Base-by-base conservation (phyloP, 169 alveolate genomes). In the Babesia caballi region DNA sequence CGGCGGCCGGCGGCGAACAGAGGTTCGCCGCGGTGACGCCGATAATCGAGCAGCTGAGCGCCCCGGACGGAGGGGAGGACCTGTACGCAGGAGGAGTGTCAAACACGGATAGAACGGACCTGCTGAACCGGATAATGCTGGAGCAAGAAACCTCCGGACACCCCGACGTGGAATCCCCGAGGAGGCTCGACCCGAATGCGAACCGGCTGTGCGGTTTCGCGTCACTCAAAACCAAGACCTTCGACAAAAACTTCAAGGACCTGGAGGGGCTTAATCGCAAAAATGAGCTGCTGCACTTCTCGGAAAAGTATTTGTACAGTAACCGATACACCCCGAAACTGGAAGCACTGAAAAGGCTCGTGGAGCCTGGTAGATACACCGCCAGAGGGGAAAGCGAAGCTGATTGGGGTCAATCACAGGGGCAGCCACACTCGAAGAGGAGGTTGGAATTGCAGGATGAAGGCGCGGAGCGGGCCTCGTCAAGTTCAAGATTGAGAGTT, bases 291-390 rank as follows among this genome's bases (percentile, higher is more conserved):
- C 41, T 76, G 27, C 51, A 63, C 49, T 50, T 76, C n/a, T 65
- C 85, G 3, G 74, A 76, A 49, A 66, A 56, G 38, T 66, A 54
- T 35, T 72, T 76, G 3, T 27, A 76, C 76, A 76, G 85, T 66
- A 76, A 66, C 28, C 44, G 66, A 17, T 76, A 54, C 54, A 67
- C 78, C 25, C 85, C 85, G 14, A 65, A 67, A 58, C 57, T 76
- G 12, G 85, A 76, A 56, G 78, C 85, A 6, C 65, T 76, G 61
- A 81, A 76, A 40, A 52, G 81, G 40, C 73, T 76, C 0, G 85
- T 76, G 17, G 85, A 76, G 38, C 85, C 85, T 4, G 78, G 84
- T 0, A 65, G 30, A 35, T 74, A 51, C 52, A 23, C 51, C 38
- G 6, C 23, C 47, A 38, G 32, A 21, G 25, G 53, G 5, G 53